Evolutionary conservation across 371 early-diverging fungal genomes (phyloP).

Genomic region (Apophysomyces ossiformis): DNA sequence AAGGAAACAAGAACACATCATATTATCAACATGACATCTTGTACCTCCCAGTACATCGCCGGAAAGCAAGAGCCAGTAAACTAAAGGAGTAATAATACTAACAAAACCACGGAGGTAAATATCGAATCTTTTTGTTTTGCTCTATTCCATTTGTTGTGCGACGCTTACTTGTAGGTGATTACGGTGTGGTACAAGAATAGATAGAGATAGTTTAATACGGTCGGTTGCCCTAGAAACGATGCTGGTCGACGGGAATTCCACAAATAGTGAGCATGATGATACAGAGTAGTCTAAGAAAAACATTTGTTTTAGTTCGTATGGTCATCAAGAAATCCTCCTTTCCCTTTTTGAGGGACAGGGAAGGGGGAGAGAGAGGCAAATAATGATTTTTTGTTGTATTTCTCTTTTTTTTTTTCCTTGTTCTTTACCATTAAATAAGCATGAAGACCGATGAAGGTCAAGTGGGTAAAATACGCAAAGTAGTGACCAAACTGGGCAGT

Average conservation of each 20-base stretch:
- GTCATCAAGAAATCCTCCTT: background rate
- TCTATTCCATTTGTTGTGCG: background rate
- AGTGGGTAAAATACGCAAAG: slow-evolving; percentile 54
- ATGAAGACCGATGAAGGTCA: slow-evolving; percentile 58
- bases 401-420: no score
- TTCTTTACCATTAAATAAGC: slow-evolving; percentile 52
- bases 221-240: slow-evolving; percentile 38
- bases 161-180: slow-evolving; percentile 49
- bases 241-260: slow-evolving; percentile 20
- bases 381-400: no score
- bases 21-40: no score
- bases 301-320: background rate
- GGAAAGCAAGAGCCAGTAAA: slow-evolving; percentile 52
- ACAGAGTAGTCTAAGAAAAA: slow-evolving; percentile 23
- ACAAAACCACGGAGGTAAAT: background rate
- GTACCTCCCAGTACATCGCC: background rate
- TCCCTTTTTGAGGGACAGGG: no score
- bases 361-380: slow-evolving; percentile 18
- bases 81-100: slow-evolving; percentile 62
- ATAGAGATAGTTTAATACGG: slow-evolving; percentile 49
- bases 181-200: slow-evolving; percentile 48
- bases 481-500: slow-evolving; percentile 17
- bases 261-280: slow-evolving; percentile 37
- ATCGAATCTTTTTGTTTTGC: background rate
- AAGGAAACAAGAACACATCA: background rate